phyloP scores from a whole-genome alignment of 306 rosid species.

The Glycine latifolia region DNA sequence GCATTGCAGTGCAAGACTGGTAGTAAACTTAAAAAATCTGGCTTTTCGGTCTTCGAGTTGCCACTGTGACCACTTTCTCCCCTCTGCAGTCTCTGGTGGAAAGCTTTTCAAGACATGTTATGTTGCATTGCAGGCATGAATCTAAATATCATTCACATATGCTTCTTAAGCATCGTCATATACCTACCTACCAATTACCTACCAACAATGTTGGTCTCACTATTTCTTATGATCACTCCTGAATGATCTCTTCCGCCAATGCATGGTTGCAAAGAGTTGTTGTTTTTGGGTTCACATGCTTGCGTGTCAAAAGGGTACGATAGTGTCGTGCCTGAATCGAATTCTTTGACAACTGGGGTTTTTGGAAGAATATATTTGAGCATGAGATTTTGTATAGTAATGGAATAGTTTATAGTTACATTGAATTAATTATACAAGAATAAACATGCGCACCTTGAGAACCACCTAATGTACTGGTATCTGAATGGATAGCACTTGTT shows the following conservation, averaged over 20 bases:
- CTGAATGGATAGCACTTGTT: conserved; percentile 47
- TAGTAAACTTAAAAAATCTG: conserved; percentile 48
- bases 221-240: conserved; percentile 44
- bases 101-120: conserved; percentile 21
- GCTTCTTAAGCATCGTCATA: background rate
- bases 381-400: conserved; percentile 32
- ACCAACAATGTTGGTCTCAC: conserved; percentile 52
- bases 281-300: conserved; percentile 48
- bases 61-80: conserved; percentile 46
- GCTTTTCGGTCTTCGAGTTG: conserved; percentile 47
- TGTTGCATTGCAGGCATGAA: conserved; percentile 18
- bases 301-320: conserved; percentile 53
- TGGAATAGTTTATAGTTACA: background rate
- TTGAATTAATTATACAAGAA: background rate
- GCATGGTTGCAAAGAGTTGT: conserved; percentile 51
- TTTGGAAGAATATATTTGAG: background rate
- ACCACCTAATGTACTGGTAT: conserved; percentile 56
- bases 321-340: conserved; percentile 44
- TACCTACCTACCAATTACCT: conserved; percentile 44
- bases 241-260: conserved; percentile 49
- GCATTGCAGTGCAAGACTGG: conserved; percentile 41
- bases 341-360: conserved; percentile 37
- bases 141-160: background rate
- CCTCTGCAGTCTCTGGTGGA: conserved; percentile 42
- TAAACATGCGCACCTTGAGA: conserved; percentile 40